Conservation (phyloP, 1,139 yeast species). For the Debaryomyces singareniensis region DNA sequence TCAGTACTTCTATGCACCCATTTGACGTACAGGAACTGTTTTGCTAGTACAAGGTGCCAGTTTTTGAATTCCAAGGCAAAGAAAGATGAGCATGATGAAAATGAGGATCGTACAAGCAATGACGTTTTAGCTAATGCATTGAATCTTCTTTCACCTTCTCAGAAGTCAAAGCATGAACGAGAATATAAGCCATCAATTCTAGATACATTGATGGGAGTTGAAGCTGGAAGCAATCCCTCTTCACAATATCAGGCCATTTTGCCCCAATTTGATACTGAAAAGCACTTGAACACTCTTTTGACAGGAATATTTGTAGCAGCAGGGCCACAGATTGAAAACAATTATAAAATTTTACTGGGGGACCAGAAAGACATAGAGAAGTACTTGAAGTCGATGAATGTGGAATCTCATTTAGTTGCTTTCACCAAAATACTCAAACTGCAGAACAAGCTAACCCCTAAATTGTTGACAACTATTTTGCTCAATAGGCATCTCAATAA, state of each 20-base stretch:
- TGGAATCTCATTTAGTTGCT: conserved; percentile 22
- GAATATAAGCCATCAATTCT: conserved; percentile 33
- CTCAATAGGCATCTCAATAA: conserved; percentile 21
- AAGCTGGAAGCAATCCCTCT: conserved; percentile 9
- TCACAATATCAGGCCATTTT: conserved; percentile 6
- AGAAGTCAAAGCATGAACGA: conserved; percentile 5
- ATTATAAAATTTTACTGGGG: conserved; percentile 11
- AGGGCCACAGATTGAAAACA: conserved; percentile 7
- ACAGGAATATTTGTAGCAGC: conserved; percentile 5
- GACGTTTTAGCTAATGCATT: conserved; percentile 33
- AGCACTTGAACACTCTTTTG: conserved; percentile 6
- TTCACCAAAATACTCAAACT: conserved; percentile 19
- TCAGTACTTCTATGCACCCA: too few relatives aligned
- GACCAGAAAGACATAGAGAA: conserved; percentile 13
- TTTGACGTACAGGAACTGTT: not conserved
- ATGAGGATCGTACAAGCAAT: conserved; percentile 11
- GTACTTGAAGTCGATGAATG: conserved; percentile 16
- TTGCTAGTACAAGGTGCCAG: not conserved
- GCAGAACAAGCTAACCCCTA: conserved; percentile 20
- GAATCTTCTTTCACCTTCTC: conserved; percentile 26
- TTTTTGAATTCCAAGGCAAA: not conserved
- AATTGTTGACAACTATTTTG: conserved; percentile 21
- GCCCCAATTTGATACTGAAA: conserved; percentile 5
- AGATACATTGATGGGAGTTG: conserved; percentile 24
- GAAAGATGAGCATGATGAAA: conserved; percentile 1